Base-by-base conservation (phyloP, 306 rosid species). In the Malus orientalis region DNA sequence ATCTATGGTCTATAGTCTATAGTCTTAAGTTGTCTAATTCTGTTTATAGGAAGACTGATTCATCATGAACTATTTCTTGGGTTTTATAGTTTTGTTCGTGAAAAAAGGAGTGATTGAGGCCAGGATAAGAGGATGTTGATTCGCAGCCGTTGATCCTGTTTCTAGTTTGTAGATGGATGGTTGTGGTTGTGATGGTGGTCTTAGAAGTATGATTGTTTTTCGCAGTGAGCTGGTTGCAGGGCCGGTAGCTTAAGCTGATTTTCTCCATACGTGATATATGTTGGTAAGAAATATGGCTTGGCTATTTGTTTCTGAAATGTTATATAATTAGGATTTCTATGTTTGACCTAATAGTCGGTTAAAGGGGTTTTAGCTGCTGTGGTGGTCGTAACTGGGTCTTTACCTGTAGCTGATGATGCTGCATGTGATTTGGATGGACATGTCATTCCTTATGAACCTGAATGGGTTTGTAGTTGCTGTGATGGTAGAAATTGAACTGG, bases 1-100 rank as follows among this genome's bases (percentile, higher is more conserved):
- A 57, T 0, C 40, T 36, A 36, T 53, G 12, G 23, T 67, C 36
- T 76, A 67, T 73, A 70, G 61, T 82, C 3, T 27, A 67, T 73
- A 70, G 61, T 82, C 3, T 27, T 47, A 10, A 30, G 47, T 65
- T 77, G 20, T 53, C 30, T 81, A 53, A 55, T 74, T 74, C 45
- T 30, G 71, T 86, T 76, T 80, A 76, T 78, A 29, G 38, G 42
- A 69, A 58, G 55, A 74, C 80, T 83, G 81, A 83, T 83, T 87
- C 77, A 85, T 85, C 70, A 53, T 82, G 78, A 87, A 84, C 71
- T 72, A 87, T 88, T 88, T 89, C 79, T 88, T 89, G 93, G 93
- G 89, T 86, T 89, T 93, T 93, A 93, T 93, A 90, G 98, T 81
- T 90, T 67, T 84, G 91, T 80, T 85, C 87, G 88, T 83, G 91